phyloP scores from a whole-genome alignment of 2,329 filamentous ascomycete genomes.

The Alternaria ethzedia region DNA sequence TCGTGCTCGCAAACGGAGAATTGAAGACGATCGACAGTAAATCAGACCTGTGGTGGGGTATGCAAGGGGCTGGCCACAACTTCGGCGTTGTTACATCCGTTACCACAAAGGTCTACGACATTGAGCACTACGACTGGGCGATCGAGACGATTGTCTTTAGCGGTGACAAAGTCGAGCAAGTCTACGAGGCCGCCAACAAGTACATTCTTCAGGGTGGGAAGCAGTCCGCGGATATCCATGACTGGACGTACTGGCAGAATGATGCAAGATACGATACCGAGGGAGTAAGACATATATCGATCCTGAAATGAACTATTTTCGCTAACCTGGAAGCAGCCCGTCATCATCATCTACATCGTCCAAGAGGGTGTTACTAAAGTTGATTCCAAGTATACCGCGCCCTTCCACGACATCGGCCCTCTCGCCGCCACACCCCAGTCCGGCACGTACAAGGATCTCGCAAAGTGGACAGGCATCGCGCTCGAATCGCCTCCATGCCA shows the following conservation, averaged over 20 bases:
- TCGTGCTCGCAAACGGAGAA: slow-evolving; percentile 60
- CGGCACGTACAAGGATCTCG: slow-evolving; percentile 31
- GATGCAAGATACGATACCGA: slow-evolving; percentile 7
- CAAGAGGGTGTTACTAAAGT: slow-evolving; percentile 32
- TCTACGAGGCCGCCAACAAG: slow-evolving; percentile 58
- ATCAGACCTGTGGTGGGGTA: slow-evolving; percentile 63
- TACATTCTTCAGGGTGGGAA: slow-evolving; percentile 53
- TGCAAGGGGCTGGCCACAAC: slow-evolving; percentile 53
- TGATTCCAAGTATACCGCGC: slow-evolving; percentile 26
- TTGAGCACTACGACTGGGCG: slow-evolving; percentile 27
- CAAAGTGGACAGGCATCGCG: slow-evolving; percentile 30
- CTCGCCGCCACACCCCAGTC: slow-evolving; percentile 17
- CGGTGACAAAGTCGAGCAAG: slow-evolving; percentile 57
- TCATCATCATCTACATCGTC: slow-evolving; percentile 30
- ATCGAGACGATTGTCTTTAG: slow-evolving; percentile 29
- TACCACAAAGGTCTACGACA: slow-evolving; percentile 53
- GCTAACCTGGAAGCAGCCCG: background rate
- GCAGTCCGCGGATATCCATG: slow-evolving; percentile 48
- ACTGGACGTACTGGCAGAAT: slow-evolving; percentile 36
- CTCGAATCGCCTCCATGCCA: slow-evolving; percentile 35
- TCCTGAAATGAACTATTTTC: background rate
- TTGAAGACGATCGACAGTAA: slow-evolving; percentile 47
- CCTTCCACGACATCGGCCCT: slow-evolving; percentile 26
- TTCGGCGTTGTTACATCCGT: slow-evolving; percentile 51
- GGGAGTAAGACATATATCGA: background rate